Evolutionary conservation across 2,329 filamentous ascomycete species (phyloP).

Genomic region (Fusarium scirpi): DNA sequence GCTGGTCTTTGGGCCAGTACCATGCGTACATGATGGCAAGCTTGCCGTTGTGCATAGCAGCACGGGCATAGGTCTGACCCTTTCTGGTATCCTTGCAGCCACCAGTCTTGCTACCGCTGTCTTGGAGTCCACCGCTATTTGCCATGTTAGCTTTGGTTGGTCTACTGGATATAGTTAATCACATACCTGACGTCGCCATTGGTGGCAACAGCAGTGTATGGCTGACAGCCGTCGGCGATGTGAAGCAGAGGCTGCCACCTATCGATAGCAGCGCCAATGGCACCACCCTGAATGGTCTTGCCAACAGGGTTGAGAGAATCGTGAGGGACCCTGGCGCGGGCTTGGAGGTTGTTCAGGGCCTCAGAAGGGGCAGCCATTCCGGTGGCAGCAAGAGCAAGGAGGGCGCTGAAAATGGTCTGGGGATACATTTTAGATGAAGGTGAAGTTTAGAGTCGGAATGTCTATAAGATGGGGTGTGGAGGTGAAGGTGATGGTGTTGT

Average conservation of each 20-base stretch:
- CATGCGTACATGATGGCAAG: neutral
- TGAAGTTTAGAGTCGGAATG: too few relatives aligned
- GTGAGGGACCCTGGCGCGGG: slow-evolving; percentile 43
- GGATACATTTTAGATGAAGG: neutral
- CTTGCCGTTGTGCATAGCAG: slow-evolving; percentile 22
- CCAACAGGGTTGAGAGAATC: slow-evolving; percentile 45
- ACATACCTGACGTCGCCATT: slow-evolving; percentile 65
- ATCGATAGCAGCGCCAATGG: slow-evolving; percentile 43
- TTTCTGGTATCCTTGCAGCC: slow-evolving; percentile 49
- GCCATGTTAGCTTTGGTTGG: neutral
- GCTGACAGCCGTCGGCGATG: slow-evolving; percentile 70
- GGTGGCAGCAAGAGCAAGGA: slow-evolving; percentile 5
- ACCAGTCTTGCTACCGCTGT: slow-evolving; percentile 46
- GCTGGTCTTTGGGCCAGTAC: neutral
- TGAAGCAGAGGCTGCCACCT: slow-evolving; percentile 50
- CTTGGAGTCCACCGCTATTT: slow-evolving; percentile 50
- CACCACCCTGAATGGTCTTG: slow-evolving; percentile 44
- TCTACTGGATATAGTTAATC: fast-evolving
- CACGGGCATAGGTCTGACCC: slow-evolving; percentile 56
- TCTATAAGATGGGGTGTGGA: neutral
- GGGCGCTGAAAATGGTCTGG: slow-evolving; percentile 1
- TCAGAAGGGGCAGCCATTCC: slow-evolving; percentile 12
- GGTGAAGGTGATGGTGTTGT: neutral
- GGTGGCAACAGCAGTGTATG: slow-evolving; percentile 70
- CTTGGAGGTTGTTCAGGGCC: neutral